phyloP scores from a whole-genome alignment of 2,329 filamentous ascomycete genomes.

The Colletotrichum trifolii region DNA sequence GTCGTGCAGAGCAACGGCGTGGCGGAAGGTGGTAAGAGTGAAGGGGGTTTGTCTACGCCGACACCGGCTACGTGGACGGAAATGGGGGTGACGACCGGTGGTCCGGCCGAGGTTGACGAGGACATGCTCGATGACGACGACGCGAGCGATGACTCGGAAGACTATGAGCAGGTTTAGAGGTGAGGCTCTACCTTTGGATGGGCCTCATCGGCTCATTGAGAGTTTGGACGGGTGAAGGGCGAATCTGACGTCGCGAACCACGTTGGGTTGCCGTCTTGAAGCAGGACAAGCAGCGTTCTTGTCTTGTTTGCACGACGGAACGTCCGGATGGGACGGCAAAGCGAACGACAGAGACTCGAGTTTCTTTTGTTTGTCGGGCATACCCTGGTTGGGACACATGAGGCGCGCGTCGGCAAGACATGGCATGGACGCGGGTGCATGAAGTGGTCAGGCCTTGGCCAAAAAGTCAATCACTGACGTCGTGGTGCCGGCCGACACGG shows the following conservation, averaged over 20 bases:
- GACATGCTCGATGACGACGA: conserved; percentile 34
- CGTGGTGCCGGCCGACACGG: neutral
- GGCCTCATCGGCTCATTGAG: conserved; percentile 1
- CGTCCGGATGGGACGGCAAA: conserved; percentile 19
- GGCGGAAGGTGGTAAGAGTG: neutral
- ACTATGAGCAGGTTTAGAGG: conserved; percentile 40
- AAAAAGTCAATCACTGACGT: conserved; percentile 6
- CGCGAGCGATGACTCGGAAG: conserved; percentile 40
- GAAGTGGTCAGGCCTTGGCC: conserved; percentile 26
- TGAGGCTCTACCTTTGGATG: neutral
- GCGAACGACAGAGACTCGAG: conserved; percentile 8
- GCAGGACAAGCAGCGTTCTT: too few species aligned
- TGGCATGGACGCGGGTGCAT: conserved; percentile 25
- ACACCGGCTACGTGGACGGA: conserved; percentile 51
- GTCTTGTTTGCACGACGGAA: neutral
- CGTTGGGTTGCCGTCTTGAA: neutral
- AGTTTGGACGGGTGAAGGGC: conserved; percentile 1
- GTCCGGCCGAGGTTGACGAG: conserved; percentile 30
- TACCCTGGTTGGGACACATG: conserved; percentile 19
- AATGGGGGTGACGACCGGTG: conserved; percentile 39
- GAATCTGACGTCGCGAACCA: neutral
- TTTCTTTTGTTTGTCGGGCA: neutral
- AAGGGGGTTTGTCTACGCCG: conserved; percentile 44
- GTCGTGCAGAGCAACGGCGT: neutral
- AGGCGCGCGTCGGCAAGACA: conserved; percentile 16